A percentile compares a stretch with the other conserved stretches of the same genome.
These are phyloP conservation scores for Diaporthe nobilis DNA, from an alignment of 2,329 filamentous ascomycete species.

Conservation along the genomic window DNA sequence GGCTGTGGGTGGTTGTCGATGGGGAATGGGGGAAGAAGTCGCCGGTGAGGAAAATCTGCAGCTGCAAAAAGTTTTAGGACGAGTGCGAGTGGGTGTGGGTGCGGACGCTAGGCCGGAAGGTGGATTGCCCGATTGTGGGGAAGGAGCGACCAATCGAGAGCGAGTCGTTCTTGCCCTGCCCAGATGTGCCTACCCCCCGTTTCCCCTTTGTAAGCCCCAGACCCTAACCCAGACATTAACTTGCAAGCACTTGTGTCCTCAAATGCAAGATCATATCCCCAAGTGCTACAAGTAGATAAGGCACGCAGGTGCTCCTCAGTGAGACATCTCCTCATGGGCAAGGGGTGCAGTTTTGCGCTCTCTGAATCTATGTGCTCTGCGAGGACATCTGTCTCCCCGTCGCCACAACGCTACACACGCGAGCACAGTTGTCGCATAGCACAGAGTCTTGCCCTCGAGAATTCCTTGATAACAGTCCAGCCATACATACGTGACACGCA, in stretches of 20 bases:
- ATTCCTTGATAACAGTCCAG: not conserved
- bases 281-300: not conserved
- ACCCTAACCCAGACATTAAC: not conserved
- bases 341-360: not conserved
- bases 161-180: constrained; percentile 5
- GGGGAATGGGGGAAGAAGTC: constrained; percentile 23
- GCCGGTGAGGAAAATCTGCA: constrained; percentile 29
- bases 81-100: constrained; percentile 10
- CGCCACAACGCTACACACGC: too few relatives aligned
- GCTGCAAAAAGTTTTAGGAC: constrained; percentile 26
- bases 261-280: not conserved
- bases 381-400: not conserved
- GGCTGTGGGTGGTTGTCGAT: constrained; percentile 49
- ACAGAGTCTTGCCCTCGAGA: not conserved
- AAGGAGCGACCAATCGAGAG: constrained; percentile 11
- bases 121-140: constrained; percentile 33
- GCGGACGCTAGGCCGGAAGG: constrained; percentile 34
- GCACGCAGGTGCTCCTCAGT: not conserved
- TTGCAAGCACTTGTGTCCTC: too few relatives aligned
- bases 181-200: not conserved
- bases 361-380: not conserved
- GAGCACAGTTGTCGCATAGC: too few relatives aligned
- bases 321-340: not conserved
- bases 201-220: too few relatives aligned
- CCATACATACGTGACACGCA: not conserved